Conservation (phyloP, 1,284 basidiomycete genomes). For the Pyrrhoderma lamaoense region DNA sequence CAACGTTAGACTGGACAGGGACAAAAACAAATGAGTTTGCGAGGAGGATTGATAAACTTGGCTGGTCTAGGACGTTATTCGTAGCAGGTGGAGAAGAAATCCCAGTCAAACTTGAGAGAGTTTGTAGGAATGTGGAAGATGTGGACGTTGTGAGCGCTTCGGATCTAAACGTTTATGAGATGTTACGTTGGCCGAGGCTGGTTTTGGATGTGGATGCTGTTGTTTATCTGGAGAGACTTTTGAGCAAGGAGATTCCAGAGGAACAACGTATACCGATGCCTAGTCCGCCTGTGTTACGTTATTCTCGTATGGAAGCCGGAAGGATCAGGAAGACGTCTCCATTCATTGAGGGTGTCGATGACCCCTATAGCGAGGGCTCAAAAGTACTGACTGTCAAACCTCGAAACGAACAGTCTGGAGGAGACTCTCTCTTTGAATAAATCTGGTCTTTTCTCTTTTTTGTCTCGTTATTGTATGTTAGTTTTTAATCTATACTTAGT, state of each 20-base stretch:
- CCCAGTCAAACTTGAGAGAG: slow-evolving; percentile 47
- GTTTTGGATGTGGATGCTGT: slow-evolving; percentile 67
- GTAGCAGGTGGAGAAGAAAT: slow-evolving; percentile 56
- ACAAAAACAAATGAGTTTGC: slow-evolving; percentile 59
- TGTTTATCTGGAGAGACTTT: slow-evolving; percentile 55
- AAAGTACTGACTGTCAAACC: no score
- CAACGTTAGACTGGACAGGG: slow-evolving; percentile 62
- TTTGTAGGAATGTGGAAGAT: slow-evolving; percentile 57
- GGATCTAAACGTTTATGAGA: slow-evolving; percentile 69
- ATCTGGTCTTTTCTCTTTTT: no score
- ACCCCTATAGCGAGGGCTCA: neutral
- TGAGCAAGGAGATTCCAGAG: slow-evolving; percentile 33
- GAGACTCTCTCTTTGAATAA: slow-evolving; percentile 12
- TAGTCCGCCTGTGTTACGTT: slow-evolving; percentile 13
- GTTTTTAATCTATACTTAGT: no score
- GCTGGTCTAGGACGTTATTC: slow-evolving; percentile 65
- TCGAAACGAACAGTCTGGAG: neutral
- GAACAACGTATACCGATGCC: slow-evolving; percentile 13
- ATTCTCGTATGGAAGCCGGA: slow-evolving; percentile 11
- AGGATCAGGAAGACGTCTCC: slow-evolving; percentile 14
- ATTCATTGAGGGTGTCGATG: slow-evolving; percentile 10
- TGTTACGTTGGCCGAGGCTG: slow-evolving; percentile 68
- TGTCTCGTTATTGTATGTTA: no score
- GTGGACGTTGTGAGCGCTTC: slow-evolving; percentile 55
- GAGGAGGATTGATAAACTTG: slow-evolving; percentile 49